Base-by-base conservation (phyloP, 768 basidiomycete genomes). In the Cubamyces lactineus region DNA sequence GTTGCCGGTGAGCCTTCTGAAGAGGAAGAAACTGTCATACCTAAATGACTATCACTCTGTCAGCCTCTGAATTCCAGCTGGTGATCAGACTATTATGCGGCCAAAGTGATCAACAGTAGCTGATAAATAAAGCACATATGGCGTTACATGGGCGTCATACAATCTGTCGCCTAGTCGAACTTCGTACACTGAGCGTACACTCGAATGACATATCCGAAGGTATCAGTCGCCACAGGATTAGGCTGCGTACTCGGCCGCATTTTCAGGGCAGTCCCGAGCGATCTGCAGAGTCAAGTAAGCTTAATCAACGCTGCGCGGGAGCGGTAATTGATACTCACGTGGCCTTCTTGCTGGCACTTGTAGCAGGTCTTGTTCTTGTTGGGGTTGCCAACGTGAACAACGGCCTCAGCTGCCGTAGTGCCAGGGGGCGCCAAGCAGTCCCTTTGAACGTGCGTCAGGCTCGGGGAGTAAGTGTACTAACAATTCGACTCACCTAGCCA, bases 321-420 rank as follows among this genome's bases (percentile, higher is more conserved):
- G 24, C 30, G 5, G 48, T 53, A 11, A 50, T 15, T 19, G 15
- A 15, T 12, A 79, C 90, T 74, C 72, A 94, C 92, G 79, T 94
- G 92, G 65, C 92, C 92, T 73, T 91, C 89, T 73, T 87, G 85
- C 71, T 91, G 88, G 70, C 93, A 94, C 71, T 91, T 93, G 78
- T 91, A 94, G 73, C 92, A 94, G 53, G 89, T 91, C 79, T 89
- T 94, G 64, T 72, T 84, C 76, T 85, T 90, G 73, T 80, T 84
- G 57, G 77, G 74, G 45, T 77, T 79, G 45, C 80, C 79, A 34
- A 78, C 79, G 40, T 80, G 79, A 23, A 81, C 79, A 48, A 77
- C 72, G 52, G 80, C 79, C 46, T 83, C 82, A 46, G 78, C 72
- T 21, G 77, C 72, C 24, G 80, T 78, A 21, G 82, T 76, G 23